Evolutionary conservation across 2,329 filamentous ascomycete genomes (phyloP), one percentile per base, ranked within the genome.

Genomic region (Alternaria solani): DNA sequence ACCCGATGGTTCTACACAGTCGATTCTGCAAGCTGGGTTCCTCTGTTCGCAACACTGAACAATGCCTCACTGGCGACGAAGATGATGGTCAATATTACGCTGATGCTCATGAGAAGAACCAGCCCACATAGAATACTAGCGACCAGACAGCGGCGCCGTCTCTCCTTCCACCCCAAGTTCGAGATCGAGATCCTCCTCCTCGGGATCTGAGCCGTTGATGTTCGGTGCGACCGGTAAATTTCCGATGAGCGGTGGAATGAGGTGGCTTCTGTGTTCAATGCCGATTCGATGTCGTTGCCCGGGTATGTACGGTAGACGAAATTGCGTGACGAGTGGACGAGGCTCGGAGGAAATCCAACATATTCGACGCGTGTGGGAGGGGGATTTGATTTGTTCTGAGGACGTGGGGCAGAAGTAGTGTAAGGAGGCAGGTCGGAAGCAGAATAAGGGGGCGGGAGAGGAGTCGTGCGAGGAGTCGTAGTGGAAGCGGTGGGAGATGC

Each of bases 211-310:
- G 39, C 18, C 11, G 39, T 14, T 23, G 39, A 41, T 41, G 39
- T 41, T 12, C 23, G 39, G 3, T 23, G 18, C 18, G 39, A 23
- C 12, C 7, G 39, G 11, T 41, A 7, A 18, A 12, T 18, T 41
- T 14, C 9, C 39, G 2, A 41, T 14, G 18, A 47, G n/a, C 44
- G 28, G 18, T 32, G n/a, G 16, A 20, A 18, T 9, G 12, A 5
- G 20, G 2, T 5, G 46, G 9, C 20, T 7, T 23, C 6, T n/a
- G 8, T n/a, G 8, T 25, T 16, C 5, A 16, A 36, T 36, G 12
- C 46, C 23, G 46, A 32, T n/a, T 48, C 46, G 46, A 48, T 48
- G 7, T 48, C 30, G n/a, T 48, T 23, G 5, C 28, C 5, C n/a
- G 14, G 18, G 18, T 25, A 14, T 12, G 18, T 4, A 20, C 20